Evolutionary conservation across 345 rosid genomes (phyloP), one percentile per base, ranked within the genome.

Genomic region (Euphorbia pulcherrima): DNA sequence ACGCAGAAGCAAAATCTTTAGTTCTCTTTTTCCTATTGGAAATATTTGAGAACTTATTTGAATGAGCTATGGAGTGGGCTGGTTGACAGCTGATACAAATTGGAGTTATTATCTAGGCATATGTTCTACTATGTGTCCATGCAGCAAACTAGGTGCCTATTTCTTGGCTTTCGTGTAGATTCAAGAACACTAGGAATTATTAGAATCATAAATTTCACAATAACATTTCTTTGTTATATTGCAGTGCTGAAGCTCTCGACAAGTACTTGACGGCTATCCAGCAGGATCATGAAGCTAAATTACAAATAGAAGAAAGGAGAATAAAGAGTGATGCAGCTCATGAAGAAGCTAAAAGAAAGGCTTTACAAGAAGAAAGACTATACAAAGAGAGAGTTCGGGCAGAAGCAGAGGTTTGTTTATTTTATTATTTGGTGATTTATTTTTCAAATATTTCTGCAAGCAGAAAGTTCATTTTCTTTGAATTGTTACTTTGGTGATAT

Each of bases 161-260:
- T 35, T 11, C 46, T 39, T 67, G 70, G 62, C 62, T 56, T 53
- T 44, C 3, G 37, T 33, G 3, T 33, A 29, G 39, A 53, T 35
- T 7, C 30, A 24, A 16, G 21, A 10, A 62, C 52, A 14, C 52
- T 62, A n/a, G n/a, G 28, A 30, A 28, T 29, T 21, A 41, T 67
- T 14, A 16, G 68, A 56, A 40, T 8, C 24, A 8, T 65, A 21
- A 13, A 28, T 72, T n/a, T n/a, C n/a, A n/a, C 5, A 8, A n/a
- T 68, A 39, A 74, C 30, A 40, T 55, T 48, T 58, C 47, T 6
- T 65, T 26, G 0, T 60, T 33, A 56, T 62, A 14, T 68, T 83
- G 13, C 67, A 91, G 99, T 73, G 97, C 97, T 68, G 96, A 94
- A 83, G 97, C 91, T 69, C 91, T 94, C 60, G 99, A 91, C 77